phyloP scores from a whole-genome alignment of 306 rosid genomes.

The Acacia confusa region DNA sequence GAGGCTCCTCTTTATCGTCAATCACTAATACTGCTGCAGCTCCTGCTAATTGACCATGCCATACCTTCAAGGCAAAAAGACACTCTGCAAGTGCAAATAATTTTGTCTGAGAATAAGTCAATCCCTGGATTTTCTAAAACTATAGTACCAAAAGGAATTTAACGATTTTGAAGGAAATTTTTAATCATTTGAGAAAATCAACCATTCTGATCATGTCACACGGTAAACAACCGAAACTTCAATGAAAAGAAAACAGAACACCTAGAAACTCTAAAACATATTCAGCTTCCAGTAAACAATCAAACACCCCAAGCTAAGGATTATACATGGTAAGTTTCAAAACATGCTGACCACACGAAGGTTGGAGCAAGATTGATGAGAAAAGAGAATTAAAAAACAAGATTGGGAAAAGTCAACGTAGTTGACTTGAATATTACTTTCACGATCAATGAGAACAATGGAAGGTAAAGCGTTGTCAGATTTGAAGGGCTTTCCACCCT shows the following conservation, averaged over 20 bases:
- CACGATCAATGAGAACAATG: constrained; percentile 82
- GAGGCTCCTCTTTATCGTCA: constrained; percentile 62
- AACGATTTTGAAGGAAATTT: not conserved
- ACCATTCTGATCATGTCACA: not conserved
- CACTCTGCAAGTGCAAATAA: constrained; percentile 53
- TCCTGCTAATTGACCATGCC: constrained; percentile 93
- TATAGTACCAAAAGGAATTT: not conserved
- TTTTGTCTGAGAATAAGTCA: constrained; percentile 23
- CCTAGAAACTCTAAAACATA: not conserved
- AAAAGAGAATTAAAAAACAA: not conserved
- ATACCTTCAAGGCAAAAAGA: constrained; percentile 85
- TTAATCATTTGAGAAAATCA: not conserved
- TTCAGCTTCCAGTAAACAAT: not conserved
- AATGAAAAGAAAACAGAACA: not conserved
- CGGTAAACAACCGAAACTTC: not conserved
- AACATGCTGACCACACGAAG: not conserved
- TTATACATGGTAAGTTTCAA: not conserved
- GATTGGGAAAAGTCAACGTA: constrained; percentile 21
- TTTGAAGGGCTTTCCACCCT: constrained; percentile 74
- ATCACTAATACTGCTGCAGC: constrained; percentile 87
- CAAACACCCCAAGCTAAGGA: not conserved
- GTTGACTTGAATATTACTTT: constrained; percentile 55
- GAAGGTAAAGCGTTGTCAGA: constrained; percentile 44
- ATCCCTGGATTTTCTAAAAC: constrained; percentile 14
- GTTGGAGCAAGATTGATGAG: not conserved